These are phyloP conservation scores for Trametes versicolor DNA, from an alignment of 1,284 basidiomycete species.

Conservation along the genomic window DNA sequence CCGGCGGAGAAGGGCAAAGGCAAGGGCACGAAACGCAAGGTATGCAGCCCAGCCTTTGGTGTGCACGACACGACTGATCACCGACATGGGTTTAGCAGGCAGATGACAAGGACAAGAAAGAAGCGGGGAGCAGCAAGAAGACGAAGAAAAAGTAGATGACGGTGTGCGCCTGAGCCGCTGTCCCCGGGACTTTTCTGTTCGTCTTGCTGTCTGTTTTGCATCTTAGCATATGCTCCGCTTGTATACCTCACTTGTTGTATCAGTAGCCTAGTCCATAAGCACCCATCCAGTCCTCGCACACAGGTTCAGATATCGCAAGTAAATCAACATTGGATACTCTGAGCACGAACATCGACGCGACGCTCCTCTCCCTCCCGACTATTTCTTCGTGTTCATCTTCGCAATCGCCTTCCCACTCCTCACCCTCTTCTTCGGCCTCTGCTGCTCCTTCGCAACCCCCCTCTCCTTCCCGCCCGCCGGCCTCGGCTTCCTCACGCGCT, in stretches of 20 bases:
- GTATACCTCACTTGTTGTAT: constrained; percentile 36
- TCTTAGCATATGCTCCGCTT: constrained; percentile 23
- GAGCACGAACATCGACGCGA: not conserved
- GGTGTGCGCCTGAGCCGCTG: too few relatives aligned
- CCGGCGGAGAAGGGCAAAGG: constrained; percentile 44
- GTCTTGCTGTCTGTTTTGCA: constrained; percentile 17
- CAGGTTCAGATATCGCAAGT: too few relatives aligned
- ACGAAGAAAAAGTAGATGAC: constrained; percentile 54
- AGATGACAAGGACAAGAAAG: constrained; percentile 44
- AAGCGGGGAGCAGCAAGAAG: constrained; percentile 54
- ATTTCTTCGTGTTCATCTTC: constrained; percentile 71
- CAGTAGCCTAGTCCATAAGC: constrained; percentile 21
- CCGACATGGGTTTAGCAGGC: constrained; percentile 15
- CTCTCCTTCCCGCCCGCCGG: constrained; percentile 39
- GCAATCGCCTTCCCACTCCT: constrained; percentile 65
- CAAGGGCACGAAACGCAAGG: constrained; percentile 76
- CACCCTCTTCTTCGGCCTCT: constrained; percentile 57
- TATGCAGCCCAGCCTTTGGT: too few relatives aligned
- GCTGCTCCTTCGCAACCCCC: constrained; percentile 37
- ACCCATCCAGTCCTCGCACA: not conserved
- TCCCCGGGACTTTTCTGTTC: not conserved
- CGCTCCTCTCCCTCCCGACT: constrained; percentile 12
- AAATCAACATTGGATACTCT: not conserved
- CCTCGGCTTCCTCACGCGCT: constrained; percentile 59
- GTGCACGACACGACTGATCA: too few relatives aligned